Evolutionary conservation across 2,329 filamentous ascomycete species (phyloP).

Genomic region (Mycogone perniciosa): DNA sequence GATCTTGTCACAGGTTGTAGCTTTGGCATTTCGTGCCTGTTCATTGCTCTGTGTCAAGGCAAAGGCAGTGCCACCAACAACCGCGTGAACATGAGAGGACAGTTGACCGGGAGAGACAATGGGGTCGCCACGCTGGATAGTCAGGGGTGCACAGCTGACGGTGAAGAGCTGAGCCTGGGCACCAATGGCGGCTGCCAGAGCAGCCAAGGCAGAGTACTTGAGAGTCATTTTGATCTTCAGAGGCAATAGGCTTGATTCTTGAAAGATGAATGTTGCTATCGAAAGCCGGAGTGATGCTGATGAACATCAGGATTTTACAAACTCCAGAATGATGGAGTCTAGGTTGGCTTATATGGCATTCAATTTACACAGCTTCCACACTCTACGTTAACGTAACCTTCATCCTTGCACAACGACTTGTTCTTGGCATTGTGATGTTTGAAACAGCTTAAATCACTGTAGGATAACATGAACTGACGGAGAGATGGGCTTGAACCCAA

Average conservation of each 20-base stretch:
- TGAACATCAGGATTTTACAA: background rate
- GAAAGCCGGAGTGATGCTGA: background rate
- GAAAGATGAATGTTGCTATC: background rate
- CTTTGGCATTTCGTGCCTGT: conserved; percentile 46
- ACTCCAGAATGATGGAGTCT: background rate
- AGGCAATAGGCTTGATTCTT: background rate
- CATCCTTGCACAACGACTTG: no score
- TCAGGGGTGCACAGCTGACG: conserved; percentile 22
- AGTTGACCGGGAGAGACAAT: conserved; percentile 49
- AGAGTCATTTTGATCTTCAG: conserved; percentile 2
- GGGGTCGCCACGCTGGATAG: conserved; percentile 49
- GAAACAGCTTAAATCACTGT: no score
- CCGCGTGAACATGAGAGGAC: conserved; percentile 52
- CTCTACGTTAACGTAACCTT: no score
- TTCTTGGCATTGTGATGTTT: no score
- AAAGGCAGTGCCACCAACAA: conserved; percentile 59
- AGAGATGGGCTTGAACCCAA: no score
- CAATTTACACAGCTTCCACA: background rate
- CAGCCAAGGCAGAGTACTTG: conserved; percentile 4
- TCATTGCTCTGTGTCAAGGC: conserved; percentile 47
- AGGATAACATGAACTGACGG: no score
- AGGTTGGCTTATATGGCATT: conserved; percentile 3
- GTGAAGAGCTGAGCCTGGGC: conserved; percentile 20
- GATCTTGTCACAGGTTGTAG: conserved; percentile 58
- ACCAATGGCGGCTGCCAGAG: conserved; percentile 1